Conservation (phyloP, 768 basidiomycete species). For the Neoboletus brunneissimus region DNA sequence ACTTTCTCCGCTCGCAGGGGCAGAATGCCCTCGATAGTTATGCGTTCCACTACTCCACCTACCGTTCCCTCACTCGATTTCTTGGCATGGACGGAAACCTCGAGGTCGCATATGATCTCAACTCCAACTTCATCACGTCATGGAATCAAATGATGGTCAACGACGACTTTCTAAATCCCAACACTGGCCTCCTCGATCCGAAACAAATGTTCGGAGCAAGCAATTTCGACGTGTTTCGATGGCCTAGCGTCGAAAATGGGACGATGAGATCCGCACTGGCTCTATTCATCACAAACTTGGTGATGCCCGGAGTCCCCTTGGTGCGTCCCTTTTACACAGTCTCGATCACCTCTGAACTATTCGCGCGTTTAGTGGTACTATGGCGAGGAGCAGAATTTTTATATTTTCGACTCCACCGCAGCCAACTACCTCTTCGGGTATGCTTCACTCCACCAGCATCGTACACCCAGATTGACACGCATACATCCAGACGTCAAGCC, state of each 20-base stretch:
- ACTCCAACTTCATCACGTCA: constrained; percentile 78
- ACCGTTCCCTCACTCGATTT: constrained; percentile 82
- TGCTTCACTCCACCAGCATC: constrained; percentile 19
- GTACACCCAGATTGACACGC: background rate
- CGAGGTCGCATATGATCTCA: constrained; percentile 82
- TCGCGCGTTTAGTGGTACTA: constrained; percentile 58
- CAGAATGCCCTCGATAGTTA: constrained; percentile 68
- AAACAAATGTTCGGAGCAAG: constrained; percentile 89
- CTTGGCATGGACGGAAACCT: constrained; percentile 96
- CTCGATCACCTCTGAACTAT: background rate
- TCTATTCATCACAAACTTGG: constrained; percentile 71
- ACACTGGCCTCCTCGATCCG: constrained; percentile 67
- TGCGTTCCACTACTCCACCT: constrained; percentile 94
- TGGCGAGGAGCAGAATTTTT: constrained; percentile 92
- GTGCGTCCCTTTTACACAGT: constrained; percentile 36
- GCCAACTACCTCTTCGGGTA: constrained; percentile 90
- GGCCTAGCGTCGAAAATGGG: constrained; percentile 87
- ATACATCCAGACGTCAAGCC: constrained; percentile 70
- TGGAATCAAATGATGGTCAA: constrained; percentile 92
- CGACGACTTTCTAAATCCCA: constrained; percentile 81
- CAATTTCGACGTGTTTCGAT: constrained; percentile 93
- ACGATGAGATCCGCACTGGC: constrained; percentile 72
- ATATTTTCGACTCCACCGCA: constrained; percentile 83
- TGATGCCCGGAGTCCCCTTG: constrained; percentile 86
- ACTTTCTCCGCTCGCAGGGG: constrained; percentile 70